Evolutionary conservation across 768 basidiomycete genomes (phyloP).

Genomic region (Mycena kentingensis): DNA sequence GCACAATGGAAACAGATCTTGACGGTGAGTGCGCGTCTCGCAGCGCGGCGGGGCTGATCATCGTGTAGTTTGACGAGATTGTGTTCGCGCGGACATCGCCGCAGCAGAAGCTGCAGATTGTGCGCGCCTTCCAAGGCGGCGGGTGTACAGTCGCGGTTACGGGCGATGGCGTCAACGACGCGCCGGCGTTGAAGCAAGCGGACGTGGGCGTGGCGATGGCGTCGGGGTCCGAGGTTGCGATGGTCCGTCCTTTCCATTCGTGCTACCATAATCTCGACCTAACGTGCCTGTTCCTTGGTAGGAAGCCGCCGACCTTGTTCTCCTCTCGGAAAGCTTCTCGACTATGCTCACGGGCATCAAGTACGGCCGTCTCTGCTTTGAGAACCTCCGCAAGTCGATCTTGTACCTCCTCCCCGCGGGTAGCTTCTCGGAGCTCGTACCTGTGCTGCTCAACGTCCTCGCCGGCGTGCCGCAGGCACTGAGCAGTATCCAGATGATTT

Average conservation of each 20-base stretch:
- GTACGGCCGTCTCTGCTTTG: constrained; percentile 66
- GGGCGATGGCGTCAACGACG: constrained; percentile 68
- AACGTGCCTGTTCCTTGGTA: constrained; percentile 3
- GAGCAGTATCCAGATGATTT: constrained; percentile 42
- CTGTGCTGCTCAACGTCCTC: constrained; percentile 53
- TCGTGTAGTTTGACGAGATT: constrained; percentile 45
- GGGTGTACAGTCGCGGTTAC: constrained; percentile 63
- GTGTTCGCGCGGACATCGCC: constrained; percentile 67
- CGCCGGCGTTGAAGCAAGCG: constrained; percentile 58
- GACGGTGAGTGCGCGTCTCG: constrained; percentile 13
- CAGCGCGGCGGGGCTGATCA: neutral
- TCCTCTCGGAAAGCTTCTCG: constrained; percentile 62
- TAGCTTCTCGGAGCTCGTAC: constrained; percentile 64
- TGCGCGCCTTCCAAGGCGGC: constrained; percentile 54
- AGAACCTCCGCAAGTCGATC: constrained; percentile 61
- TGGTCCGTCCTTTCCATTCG: constrained; percentile 16
- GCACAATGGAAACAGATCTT: constrained; percentile 34
- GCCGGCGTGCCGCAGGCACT: constrained; percentile 38
- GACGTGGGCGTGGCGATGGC: constrained; percentile 68
- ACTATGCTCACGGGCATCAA: constrained; percentile 65
- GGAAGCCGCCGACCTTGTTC: constrained; percentile 64
- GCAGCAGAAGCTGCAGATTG: constrained; percentile 66
- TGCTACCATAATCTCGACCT: neutral
- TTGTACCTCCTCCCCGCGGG: constrained; percentile 54
- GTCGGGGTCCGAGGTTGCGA: constrained; percentile 51